Conservation (phyloP, 176 grass and related monocot species). For the Aegilops sharonensis region DNA sequence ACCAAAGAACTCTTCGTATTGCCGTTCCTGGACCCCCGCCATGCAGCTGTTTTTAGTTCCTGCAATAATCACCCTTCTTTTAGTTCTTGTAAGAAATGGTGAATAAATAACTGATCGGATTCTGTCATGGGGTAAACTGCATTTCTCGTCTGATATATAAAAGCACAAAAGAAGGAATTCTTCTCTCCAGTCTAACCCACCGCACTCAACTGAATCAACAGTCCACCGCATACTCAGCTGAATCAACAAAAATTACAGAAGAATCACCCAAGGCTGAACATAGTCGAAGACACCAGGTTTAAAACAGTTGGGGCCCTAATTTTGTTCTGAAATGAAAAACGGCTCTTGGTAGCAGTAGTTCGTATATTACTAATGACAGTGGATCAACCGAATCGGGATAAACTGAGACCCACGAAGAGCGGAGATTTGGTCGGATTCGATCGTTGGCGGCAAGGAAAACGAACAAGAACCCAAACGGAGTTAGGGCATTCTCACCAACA, state of each 20-base stretch:
- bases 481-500: neutral
- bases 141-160: neutral
- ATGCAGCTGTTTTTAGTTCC: neutral
- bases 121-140: neutral
- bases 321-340: neutral
- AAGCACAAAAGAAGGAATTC: neutral
- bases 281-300: neutral
- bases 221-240: neutral
- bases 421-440: neutral
- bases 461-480: neutral
- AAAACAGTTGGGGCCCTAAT: neutral
- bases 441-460: neutral
- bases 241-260: neutral
- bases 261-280: neutral
- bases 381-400: neutral
- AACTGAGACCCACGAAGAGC: neutral
- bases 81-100: neutral
- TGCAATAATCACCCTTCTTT: neutral
- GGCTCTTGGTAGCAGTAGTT: neutral
- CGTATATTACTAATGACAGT: neutral
- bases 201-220: neutral
- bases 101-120: neutral
- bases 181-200: neutral
- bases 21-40: neutral
- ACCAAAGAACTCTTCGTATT: constrained; percentile 5